Evolutionary conservation across 306 rosid species (phyloP), one percentile per base, ranked within the genome.

Genomic region (Pyrus pyrifolia): DNA sequence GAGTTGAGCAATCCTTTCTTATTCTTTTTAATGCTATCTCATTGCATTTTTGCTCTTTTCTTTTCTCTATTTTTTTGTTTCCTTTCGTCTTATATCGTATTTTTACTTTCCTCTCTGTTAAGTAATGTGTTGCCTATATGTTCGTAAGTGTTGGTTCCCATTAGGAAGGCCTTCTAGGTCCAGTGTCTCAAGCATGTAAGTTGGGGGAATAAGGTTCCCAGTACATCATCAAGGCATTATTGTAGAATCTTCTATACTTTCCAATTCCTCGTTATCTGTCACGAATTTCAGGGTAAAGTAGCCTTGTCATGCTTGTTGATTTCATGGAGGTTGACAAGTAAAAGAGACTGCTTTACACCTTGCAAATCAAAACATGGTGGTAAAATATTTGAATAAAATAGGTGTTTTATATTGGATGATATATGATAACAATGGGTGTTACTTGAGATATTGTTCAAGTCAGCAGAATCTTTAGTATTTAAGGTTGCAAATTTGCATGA

Each of bases 1-100:
- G 76, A 79, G 77, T 81, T 81, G 85, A 79, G 78, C 74, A 58
- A 61, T 75, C 60, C 31, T 46, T 79, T 61, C 55, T 70, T 55
- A 67, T 81, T 74, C 64, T 71, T 75, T 74, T 78, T 69, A 63
- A 75, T 67, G 53, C 76, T 75, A 68, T 85, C 73, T 69, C 63
- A 13, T 79, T 73, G 77, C 68, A 38, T 73, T 31, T 52, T 64
- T 72, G 6, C 59, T 63, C 60, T 75, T 38, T 67, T 17, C 25
- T n/a, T 57, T 57, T 57, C 61, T 57, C 60, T 2, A 15, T 18
- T 15, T 21, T 25, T 67, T 46, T 49, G 11, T 49, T 49, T 5
- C 19, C 53, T 53, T 74, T 25, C 17, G 19, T 38, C n/a, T 35
- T 51, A 9, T 29, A 4, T 76, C 2, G 4, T 21, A 73, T 75